phyloP scores from a whole-genome alignment of 176 grass and related monocot genomes.

The Eleusine indica region DNA sequence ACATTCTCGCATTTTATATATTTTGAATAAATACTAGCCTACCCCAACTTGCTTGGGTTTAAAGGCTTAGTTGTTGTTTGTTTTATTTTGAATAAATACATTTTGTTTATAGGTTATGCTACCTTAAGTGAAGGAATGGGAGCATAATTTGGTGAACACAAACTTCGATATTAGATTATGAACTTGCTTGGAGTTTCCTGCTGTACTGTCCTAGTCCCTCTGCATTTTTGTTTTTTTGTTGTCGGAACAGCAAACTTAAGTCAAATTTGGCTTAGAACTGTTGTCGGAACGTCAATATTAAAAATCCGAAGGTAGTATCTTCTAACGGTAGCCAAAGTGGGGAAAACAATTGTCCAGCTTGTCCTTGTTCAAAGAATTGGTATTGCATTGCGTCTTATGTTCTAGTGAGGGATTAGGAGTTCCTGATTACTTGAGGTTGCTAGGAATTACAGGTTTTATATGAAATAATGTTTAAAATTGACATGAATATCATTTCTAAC shows the following conservation, averaged over 20 bases:
- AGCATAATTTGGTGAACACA: background rate
- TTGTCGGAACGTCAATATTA: too few relatives aligned
- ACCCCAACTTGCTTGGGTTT: too few relatives aligned
- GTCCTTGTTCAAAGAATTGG: background rate
- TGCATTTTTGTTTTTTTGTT: too few relatives aligned
- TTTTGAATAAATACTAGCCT: too few relatives aligned
- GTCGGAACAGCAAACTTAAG: too few relatives aligned
- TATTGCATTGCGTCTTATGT: background rate
- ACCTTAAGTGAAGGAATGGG: background rate
- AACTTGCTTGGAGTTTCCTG: background rate
- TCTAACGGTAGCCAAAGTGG: background rate
- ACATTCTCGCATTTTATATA: background rate
- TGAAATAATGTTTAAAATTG: background rate
- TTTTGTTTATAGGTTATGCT: background rate
- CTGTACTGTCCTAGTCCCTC: background rate
- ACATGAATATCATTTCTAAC: background rate
- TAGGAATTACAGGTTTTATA: background rate
- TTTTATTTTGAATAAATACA: background rate
- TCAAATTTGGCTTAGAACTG: too few relatives aligned
- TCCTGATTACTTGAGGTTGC: background rate
- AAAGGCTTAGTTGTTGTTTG: too few relatives aligned
- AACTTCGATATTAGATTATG: slow-evolving; percentile 1
- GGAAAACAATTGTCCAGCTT: background rate
- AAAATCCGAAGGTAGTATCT: too few relatives aligned
- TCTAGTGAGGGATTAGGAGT: background rate